A percentile compares a stretch with the other conserved stretches of the same genome.
These are phyloP conservation scores for Flaveria bidentis DNA, from an alignment of 129 eudicot genomes.

Conservation along the genomic window DNA sequence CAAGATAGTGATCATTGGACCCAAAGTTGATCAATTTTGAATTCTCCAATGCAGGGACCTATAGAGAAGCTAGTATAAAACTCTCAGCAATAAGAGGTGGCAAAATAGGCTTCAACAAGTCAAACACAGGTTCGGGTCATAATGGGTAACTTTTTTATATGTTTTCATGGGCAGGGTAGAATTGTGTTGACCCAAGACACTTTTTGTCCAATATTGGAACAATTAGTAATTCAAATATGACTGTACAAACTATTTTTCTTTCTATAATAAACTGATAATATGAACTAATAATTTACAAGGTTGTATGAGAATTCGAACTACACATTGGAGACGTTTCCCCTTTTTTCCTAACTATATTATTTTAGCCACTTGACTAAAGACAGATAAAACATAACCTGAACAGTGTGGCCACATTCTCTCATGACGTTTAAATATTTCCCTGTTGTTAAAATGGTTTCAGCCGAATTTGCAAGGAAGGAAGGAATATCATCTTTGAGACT, in stretches of 20 bases:
- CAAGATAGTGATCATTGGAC: conserved; percentile 89
- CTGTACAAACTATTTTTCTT: neutral
- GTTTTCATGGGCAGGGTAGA: neutral
- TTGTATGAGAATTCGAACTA: neutral
- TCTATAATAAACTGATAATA: neutral
- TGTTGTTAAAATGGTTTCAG: conserved; percentile 91
- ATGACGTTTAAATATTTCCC: conserved; percentile 95
- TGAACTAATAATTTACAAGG: neutral
- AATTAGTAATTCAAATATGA: conserved; percentile 2
- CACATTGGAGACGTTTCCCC: neutral
- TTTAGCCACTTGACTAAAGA: neutral
- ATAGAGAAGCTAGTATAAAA: conserved; percentile 24
- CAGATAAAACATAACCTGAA: conserved; percentile 57
- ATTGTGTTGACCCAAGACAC: neutral
- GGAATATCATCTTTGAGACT: conserved; percentile 96
- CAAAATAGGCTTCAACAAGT: neutral
- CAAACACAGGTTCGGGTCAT: conserved; percentile 4
- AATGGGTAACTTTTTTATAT: neutral
- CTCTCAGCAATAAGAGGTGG: neutral
- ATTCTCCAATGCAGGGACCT: conserved; percentile 88
- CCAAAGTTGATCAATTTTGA: conserved; percentile 81
- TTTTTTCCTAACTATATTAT: neutral
- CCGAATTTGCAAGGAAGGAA: conserved; percentile 87
- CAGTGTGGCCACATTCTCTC: conserved; percentile 97
- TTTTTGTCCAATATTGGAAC: conserved; percentile 5